A percentile compares a stretch with the other conserved stretches of the same genome.
Conservation (phyloP, 1,139 yeast genomes). For the Lodderomyces parapsilosis region DNA sequence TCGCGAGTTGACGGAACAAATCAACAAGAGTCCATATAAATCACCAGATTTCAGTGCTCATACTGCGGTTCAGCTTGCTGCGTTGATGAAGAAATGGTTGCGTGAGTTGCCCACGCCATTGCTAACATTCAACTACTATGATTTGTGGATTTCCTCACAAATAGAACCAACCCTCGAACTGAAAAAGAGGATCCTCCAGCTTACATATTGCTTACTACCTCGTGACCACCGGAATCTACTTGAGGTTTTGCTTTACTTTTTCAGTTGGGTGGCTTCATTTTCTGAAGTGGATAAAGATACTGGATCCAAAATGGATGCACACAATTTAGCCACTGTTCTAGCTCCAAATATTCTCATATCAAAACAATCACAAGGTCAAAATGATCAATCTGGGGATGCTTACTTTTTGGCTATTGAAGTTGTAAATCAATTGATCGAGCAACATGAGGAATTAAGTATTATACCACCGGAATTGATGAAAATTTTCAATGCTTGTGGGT, state of each 20-base stretch:
- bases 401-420: conserved; percentile 91
- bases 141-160: conserved; percentile 79
- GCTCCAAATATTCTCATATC: conserved; percentile 85
- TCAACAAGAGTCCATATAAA: conserved; percentile 71
- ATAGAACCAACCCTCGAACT: conserved; percentile 47
- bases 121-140: conserved; percentile 73
- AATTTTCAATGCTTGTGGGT: conserved; percentile 37
- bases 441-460: conserved; percentile 75
- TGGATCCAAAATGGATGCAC: conserved; percentile 96
- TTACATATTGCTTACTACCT: conserved; percentile 81
- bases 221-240: conserved; percentile 78
- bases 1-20: conserved; percentile 69
- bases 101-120: conserved; percentile 93
- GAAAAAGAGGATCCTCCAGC: conserved; percentile 59
- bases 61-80: conserved; percentile 91
- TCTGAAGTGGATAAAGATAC: conserved; percentile 82
- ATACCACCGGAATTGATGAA: conserved; percentile 61
- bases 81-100: conserved; percentile 84
- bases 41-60: conserved; percentile 75
- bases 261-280: conserved; percentile 96
- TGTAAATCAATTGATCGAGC: conserved; percentile 77
- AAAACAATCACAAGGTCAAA: conserved; percentile 28
- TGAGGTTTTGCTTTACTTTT: conserved; percentile 82
- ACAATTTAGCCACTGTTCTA: conserved; percentile 91
- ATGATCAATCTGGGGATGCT: conserved; percentile 51